These are phyloP conservation scores for Apiotrichum porosum DNA, from an alignment of 1,284 basidiomycete species.

Conservation along the genomic window DNA sequence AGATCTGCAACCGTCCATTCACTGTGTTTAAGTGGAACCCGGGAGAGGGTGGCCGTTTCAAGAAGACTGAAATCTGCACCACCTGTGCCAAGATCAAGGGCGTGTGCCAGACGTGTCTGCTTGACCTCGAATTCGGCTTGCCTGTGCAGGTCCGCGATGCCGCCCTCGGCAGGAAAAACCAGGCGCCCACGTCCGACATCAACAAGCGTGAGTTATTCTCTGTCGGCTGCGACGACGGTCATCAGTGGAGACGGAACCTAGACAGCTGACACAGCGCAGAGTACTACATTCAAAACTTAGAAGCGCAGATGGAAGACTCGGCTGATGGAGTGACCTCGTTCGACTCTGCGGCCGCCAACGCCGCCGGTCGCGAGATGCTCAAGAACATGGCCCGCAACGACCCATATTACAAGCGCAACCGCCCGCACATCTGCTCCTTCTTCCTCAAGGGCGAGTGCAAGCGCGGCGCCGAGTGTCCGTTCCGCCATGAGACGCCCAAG, in stretches of 20 bases:
- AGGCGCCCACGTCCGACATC: slow-evolving; percentile 91
- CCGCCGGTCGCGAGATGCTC: slow-evolving; percentile 90
- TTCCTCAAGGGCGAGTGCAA: slow-evolving; percentile 93
- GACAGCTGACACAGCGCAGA: slow-evolving; percentile 51
- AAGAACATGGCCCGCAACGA: slow-evolving; percentile 89
- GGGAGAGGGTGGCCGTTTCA: slow-evolving; percentile 83
- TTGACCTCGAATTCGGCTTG: slow-evolving; percentile 92
- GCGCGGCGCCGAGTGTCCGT: slow-evolving; percentile 87
- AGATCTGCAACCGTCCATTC: slow-evolving; percentile 85
- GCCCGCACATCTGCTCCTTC: slow-evolving; percentile 91
- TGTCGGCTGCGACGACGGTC: too few species aligned
- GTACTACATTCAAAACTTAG: slow-evolving; percentile 96
- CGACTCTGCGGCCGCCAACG: slow-evolving; percentile 63
- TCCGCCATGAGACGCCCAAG: slow-evolving; percentile 82
- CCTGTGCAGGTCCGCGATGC: slow-evolving; percentile 97
- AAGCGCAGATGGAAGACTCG: slow-evolving; percentile 58
- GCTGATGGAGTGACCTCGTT: slow-evolving; percentile 48
- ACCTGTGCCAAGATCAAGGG: slow-evolving; percentile 99
- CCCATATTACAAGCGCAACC: slow-evolving; percentile 93
- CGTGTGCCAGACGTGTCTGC: slow-evolving; percentile 94
- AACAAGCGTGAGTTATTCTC: slow-evolving; percentile 61
- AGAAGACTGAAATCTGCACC: slow-evolving; percentile 97
- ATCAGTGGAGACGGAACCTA: too few species aligned
- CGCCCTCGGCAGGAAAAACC: slow-evolving; percentile 77
- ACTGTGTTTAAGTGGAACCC: slow-evolving; percentile 99